Base-by-base conservation (phyloP, 2,329 filamentous ascomycete genomes). In the Hymenotorrendiella dingleyae region DNA sequence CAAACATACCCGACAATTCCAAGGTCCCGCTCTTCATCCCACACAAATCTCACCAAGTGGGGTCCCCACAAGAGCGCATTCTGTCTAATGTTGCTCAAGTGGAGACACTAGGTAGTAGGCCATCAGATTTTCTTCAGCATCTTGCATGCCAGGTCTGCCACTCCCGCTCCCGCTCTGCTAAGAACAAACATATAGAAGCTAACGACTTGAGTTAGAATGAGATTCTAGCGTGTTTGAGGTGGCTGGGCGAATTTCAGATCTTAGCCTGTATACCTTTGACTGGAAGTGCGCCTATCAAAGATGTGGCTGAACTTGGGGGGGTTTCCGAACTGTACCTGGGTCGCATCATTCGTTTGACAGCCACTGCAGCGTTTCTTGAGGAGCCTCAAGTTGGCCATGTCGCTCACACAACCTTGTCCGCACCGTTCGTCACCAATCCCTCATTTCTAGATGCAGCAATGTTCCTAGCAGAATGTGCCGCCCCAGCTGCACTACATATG, bases 211-310 rank as follows among this genome's bases (percentile, higher is more conserved):
- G n/a, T n/a, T 29, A 29, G 27, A 14, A 4, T 10, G 27, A 10
- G 9, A 29, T 29, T 10, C 27, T 29, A 4, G 27, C 4, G 4
- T 29, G 27, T 10, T 14, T 29, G 4, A 4, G 8, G 16, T 29
- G 27, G 27, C 8, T 29, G 4, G 27, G 9, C 5, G 64, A 71
- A 10, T 67, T 67, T 45, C 67, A 71, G 38, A 55, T 71, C 4
- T 60, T 70, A 1, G 66, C 66, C 3, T 70, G 59, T 47, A 65
- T 73, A n/a, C 70, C 69, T 1, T 52, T 66, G 2, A 41, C 35
- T 4, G 62, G 57, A 17, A 64, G 52, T 29, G 60, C 68, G 7
- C 48, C 59, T 2, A 49, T 61, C 35, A 57, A 62, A 26, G 70
- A 72, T 36, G 48, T 72, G 1, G 67, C 69, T 4, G 63, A 68